Base-by-base conservation (phyloP, 192 early-diverging fungal genomes). In the Thamnidium elegans region DNA sequence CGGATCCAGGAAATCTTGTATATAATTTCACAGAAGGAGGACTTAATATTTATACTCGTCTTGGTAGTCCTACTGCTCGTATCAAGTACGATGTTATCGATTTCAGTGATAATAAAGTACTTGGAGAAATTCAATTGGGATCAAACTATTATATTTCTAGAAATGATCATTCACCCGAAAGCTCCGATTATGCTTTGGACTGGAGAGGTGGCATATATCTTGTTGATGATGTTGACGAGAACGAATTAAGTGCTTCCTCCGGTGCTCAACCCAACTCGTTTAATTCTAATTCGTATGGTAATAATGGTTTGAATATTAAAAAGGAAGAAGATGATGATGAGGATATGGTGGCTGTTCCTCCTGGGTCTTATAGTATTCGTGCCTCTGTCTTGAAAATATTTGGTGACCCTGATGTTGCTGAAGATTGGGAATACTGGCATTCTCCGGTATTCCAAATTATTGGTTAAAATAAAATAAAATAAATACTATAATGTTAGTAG, bases 311-410 rank as follows among this genome's bases (percentile, higher is more conserved):
- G 34, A 36, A 53, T n/a, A 11, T 50, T 10, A 39, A 39, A 39
- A 10, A 39, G 9, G 9, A 10, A 39, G 36, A 39, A 39, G 9
- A 10, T 39, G 9, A 6, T 6, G 36, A 39, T 39, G 9, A 10
- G 9, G 9, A 10, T 39, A 39, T 10, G 10, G 14, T 26, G 2
- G 19, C 4, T 14, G 50, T 36, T 3, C 17, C 45, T n/a, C 0
- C n/a, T 9, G 70, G 70, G 11, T 17, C 50, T 20, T 72, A 72
- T 50, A 26, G 54, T 21, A 67, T 72, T 30, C 32, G 26, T 36
- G 17, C 67, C 4, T 50, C 36, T 14, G 65, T 59, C 15, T 51
- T 72, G 11, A 72, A 72, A 56, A 48, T 72, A 36, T 66, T 48
- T 54, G 70, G 65, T 15, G 26, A 72, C 45, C 31, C 58, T 7